Evolutionary conservation across 179 eudicot genomes (phyloP), one percentile per base, ranked within the genome.

Genomic region (Camellia oleifera): DNA sequence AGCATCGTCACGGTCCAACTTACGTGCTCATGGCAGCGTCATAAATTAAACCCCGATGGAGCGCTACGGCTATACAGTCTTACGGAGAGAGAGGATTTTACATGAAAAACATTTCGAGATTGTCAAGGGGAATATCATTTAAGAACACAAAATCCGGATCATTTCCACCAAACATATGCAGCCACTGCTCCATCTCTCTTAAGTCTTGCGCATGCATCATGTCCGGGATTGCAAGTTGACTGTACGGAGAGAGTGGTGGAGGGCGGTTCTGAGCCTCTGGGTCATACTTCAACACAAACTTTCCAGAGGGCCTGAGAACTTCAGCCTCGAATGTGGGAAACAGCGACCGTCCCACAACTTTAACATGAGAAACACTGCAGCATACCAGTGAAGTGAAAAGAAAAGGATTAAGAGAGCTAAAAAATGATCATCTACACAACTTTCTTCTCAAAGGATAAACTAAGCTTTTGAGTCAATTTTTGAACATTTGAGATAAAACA

Each of bases 321-420:
- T 90, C 88, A 32, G 87, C 72, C 66, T 83, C 82, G 52, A 95
- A 91, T 71, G 89, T 88, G 40, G 98, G 98, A 50, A 68, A 88
- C 23, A 93, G 71, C 13, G 93, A 80, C 23, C 87, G 86, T 7
- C 97, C 98, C 64, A 81, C 1, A 13, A 84, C 93, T 83, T 90
- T 83, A 80, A 88, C 97, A 74, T 95, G 88, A 54, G 92, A 80
- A 75, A 95, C 86, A 78, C 97, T 95, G 93, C 83, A 32, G 45
- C 26, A 56, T 54, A 8, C 46, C 63, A 54, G 23, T 20, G 11
- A 69, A 17, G 54, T 15, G n/a, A 5, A 71, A 4, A 7, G 50
- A 56, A 7, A 3, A 45, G 12, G 12, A 44, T 40, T 13, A 14
- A n/a, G 46, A 74, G 23, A 72, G 62, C 40, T 40, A 45, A 13